Evolutionary conservation across 2,329 filamentous ascomycete genomes (phyloP).

Genomic region (Tolypocladium tundrense): DNA sequence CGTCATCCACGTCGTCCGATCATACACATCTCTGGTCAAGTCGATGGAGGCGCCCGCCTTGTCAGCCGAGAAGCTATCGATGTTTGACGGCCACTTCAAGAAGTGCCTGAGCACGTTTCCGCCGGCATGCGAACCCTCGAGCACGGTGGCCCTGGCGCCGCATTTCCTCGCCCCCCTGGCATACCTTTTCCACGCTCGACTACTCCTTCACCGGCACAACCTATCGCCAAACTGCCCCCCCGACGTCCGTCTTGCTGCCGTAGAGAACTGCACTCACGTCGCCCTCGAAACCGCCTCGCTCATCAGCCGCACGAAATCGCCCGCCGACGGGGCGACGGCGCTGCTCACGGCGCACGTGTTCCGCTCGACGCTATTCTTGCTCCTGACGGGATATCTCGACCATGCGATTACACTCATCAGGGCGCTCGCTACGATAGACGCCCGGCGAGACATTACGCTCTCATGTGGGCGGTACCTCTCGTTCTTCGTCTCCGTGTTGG

Average conservation of each 20-base stretch:
- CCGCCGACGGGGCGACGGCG: slow-evolving; percentile 60
- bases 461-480: slow-evolving; percentile 72
- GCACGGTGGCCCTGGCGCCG: slow-evolving; percentile 59
- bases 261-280: slow-evolving; percentile 66
- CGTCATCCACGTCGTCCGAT: slow-evolving; percentile 71
- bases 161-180: slow-evolving; percentile 64
- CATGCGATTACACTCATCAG: slow-evolving; percentile 64
- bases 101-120: slow-evolving; percentile 69
- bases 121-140: slow-evolving; percentile 57
- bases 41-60: slow-evolving; percentile 60
- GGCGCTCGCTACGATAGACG: slow-evolving; percentile 59
- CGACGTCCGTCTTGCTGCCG: slow-evolving; percentile 56
- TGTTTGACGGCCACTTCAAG: slow-evolving; percentile 72
- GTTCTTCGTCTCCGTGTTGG: slow-evolving; percentile 66
- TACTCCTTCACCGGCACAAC: slow-evolving; percentile 83
- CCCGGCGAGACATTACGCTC: slow-evolving; percentile 60
- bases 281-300: slow-evolving; percentile 71
- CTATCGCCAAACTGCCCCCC: slow-evolving; percentile 60
- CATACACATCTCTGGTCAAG: slow-evolving; percentile 63
- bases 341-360: slow-evolving; percentile 78
- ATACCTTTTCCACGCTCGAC: slow-evolving; percentile 71
- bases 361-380: slow-evolving; percentile 72
- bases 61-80: slow-evolving; percentile 56
- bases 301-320: slow-evolving; percentile 53
- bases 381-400: slow-evolving; percentile 63